Evolutionary conservation across 2,329 filamentous ascomycete species (phyloP).

Genomic region (Fusarium sp.): DNA sequence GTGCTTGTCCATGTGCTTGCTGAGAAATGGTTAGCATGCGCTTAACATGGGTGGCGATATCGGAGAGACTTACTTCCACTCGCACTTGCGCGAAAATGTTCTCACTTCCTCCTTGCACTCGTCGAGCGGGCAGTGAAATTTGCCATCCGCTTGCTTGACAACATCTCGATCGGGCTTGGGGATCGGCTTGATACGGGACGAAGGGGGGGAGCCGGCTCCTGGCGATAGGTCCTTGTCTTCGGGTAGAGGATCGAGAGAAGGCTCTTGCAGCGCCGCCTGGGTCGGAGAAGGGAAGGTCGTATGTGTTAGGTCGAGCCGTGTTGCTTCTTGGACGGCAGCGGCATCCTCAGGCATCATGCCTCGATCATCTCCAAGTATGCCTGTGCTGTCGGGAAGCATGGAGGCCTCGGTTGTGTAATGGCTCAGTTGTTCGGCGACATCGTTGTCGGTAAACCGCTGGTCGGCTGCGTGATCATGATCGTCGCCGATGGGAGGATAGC

Average conservation of each 20-base stretch:
- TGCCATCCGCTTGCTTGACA: slow-evolving; percentile 75
- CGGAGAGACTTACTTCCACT: slow-evolving; percentile 84
- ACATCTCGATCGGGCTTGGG: slow-evolving; percentile 70
- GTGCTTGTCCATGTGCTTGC: slow-evolving; percentile 99
- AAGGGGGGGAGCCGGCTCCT: slow-evolving; percentile 47
- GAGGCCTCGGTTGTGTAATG: slow-evolving; percentile 57
- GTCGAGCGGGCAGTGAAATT: slow-evolving; percentile 78
- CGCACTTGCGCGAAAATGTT: slow-evolving; percentile 85
- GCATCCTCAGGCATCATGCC: slow-evolving; percentile 55
- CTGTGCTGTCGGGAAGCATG: slow-evolving; percentile 54
- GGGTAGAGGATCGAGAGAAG: slow-evolving; percentile 48
- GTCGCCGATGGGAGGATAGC: slow-evolving; percentile 61
- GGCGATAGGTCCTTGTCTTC: slow-evolving; percentile 53
- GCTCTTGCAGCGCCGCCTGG: slow-evolving; percentile 46
- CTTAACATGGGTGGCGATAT: neutral
- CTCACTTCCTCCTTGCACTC: slow-evolving; percentile 75
- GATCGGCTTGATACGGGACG: slow-evolving; percentile 63
- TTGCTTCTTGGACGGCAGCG: slow-evolving; percentile 52
- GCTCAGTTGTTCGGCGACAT: slow-evolving; percentile 57
- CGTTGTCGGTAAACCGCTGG: slow-evolving; percentile 58
- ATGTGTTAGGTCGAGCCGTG: slow-evolving; percentile 54
- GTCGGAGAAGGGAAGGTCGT: slow-evolving; percentile 51
- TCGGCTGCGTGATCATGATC: slow-evolving; percentile 56
- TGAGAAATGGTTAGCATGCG: slow-evolving; percentile 53
- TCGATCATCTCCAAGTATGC: slow-evolving; percentile 51